A percentile compares a stretch with the other conserved stretches of the same genome.
phyloP scores from a whole-genome alignment of 495 filamentous ascomycete species.

The Aspergillus nanangensis region DNA sequence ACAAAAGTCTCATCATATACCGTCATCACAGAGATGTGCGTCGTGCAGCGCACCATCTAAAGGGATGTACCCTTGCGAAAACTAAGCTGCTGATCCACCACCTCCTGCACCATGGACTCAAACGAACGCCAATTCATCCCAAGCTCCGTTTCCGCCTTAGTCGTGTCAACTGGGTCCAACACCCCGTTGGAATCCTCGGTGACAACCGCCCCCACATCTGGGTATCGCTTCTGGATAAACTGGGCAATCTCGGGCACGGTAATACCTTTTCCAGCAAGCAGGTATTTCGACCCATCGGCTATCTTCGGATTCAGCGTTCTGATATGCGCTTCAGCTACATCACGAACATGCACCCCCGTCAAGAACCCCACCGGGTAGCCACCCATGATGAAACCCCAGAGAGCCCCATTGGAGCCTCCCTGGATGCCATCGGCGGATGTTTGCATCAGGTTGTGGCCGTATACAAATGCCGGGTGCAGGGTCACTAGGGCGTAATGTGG shows the following conservation, averaged over 20 bases:
- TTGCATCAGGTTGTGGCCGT: constrained; percentile 24
- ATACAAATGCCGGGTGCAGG: constrained; percentile 25
- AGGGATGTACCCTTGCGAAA: constrained; percentile 7
- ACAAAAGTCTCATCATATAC: too few relatives aligned
- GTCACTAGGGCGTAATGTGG: constrained; percentile 26
- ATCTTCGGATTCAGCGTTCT: constrained; percentile 22
- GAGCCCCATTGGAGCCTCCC: constrained; percentile 13
- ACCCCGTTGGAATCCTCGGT: constrained; percentile 11
- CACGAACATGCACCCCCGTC: constrained; percentile 34
- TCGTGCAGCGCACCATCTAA: too few relatives aligned
- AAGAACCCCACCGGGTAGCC: constrained; percentile 5
- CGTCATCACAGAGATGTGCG: too few relatives aligned
- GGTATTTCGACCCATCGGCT: constrained; percentile 19
- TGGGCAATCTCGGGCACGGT: constrained; percentile 23
- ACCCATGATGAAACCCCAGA: constrained; percentile 17
- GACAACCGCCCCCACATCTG: constrained; percentile 19
- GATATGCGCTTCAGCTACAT: constrained; percentile 35
- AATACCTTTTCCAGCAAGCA: constrained; percentile 19
- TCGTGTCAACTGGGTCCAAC: constrained; percentile 49
- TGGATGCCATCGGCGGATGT: constrained; percentile 18
- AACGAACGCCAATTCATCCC: constrained; percentile 29
- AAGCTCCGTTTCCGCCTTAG: constrained; percentile 45
- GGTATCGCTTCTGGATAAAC: constrained; percentile 26
- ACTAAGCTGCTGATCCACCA: constrained; percentile 34
- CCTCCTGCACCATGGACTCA: constrained; percentile 27